Evolutionary conservation across 768 basidiomycete genomes (phyloP).

Genomic region (Pleurotus citrinopileatus): DNA sequence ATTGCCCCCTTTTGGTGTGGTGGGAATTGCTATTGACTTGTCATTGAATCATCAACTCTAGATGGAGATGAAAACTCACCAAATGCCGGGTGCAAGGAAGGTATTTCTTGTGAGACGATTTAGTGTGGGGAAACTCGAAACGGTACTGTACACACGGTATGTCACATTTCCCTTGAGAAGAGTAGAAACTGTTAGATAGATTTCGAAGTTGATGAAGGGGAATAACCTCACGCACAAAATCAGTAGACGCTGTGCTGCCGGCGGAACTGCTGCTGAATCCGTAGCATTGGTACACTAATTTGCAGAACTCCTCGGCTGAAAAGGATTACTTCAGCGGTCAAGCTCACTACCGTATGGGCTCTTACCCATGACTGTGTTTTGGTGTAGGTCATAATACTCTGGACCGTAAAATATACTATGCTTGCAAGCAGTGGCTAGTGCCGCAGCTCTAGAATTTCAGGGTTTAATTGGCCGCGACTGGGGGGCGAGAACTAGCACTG

Average conservation of each 20-base stretch:
- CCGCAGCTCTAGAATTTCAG: constrained; percentile 51
- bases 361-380: constrained; percentile 56
- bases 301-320: constrained; percentile 52
- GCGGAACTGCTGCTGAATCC: constrained; percentile 30
- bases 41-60: constrained; percentile 22
- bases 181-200: constrained; percentile 4
- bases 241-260: constrained; percentile 61
- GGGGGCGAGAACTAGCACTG: constrained; percentile 19
- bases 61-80: constrained; percentile 33
- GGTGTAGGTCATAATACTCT: constrained; percentile 55
- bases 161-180: constrained; percentile 67
- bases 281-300: constrained; percentile 41
- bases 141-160: constrained; percentile 46
- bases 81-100: constrained; percentile 62
- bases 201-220: constrained; percentile 5
- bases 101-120: constrained; percentile 41
- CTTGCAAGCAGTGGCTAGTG: constrained; percentile 58
- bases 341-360: no score
- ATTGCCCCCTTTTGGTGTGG: constrained; percentile 66
- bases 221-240: constrained; percentile 63
- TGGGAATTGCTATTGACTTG: constrained; percentile 60
- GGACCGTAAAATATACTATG: constrained; percentile 38
- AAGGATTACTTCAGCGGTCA: background rate
- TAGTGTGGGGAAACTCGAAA: background rate
- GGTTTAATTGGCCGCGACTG: no score